Conservation (phyloP, 257 asterid genomes). For the Solanum rostratum region DNA sequence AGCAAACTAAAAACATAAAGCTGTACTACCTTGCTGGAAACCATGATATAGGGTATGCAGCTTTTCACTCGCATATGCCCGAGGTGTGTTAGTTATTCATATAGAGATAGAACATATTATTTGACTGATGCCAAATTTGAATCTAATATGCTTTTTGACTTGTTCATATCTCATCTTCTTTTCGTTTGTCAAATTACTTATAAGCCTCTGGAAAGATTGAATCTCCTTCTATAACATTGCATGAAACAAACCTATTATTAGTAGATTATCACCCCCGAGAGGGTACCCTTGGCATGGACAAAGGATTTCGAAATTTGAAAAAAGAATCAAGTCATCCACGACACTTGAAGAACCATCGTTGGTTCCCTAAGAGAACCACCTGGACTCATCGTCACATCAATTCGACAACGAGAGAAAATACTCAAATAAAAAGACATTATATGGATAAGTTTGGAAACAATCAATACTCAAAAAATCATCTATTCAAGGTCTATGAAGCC, state of each 20-base stretch:
- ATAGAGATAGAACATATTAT: neutral
- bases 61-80: slow-evolving; percentile 47
- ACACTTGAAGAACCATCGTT: no score
- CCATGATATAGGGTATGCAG: slow-evolving; percentile 82
- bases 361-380: no score
- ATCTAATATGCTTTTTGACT: neutral
- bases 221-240: neutral
- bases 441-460: no score
- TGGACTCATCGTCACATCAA: no score
- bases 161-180: neutral
- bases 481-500: no score
- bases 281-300: no score
- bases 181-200: neutral
- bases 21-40: slow-evolving; percentile 68
- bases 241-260: neutral
- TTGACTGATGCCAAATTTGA: neutral
- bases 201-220: neutral
- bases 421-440: no score
- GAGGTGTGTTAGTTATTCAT: slow-evolving; percentile 35
- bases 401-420: no score
- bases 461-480: no score
- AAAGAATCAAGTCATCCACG: no score
- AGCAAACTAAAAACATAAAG: slow-evolving; percentile 35
- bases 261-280: no score
- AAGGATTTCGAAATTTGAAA: no score